Percentiles rank a stretch among this genome's conserved stretches.
Evolutionary conservation across 768 basidiomycete genomes (phyloP).

Genomic region (Suillus sp.): DNA sequence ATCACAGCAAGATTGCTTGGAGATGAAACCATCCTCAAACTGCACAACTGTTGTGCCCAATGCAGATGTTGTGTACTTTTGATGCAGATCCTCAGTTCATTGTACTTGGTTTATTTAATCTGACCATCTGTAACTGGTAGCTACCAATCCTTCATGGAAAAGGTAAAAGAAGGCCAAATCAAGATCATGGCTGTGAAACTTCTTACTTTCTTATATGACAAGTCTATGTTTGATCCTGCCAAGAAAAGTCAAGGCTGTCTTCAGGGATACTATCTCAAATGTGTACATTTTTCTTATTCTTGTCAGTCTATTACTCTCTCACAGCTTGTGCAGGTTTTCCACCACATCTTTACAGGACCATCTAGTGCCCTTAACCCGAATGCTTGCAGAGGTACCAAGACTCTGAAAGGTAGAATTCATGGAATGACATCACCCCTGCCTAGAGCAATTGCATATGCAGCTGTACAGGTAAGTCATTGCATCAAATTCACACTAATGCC

Average conservation of each 20-base stretch:
- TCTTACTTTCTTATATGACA: constrained; percentile 5
- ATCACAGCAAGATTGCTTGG: neutral
- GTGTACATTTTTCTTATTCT: neutral
- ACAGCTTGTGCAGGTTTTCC: neutral
- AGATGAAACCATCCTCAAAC: constrained; percentile 5
- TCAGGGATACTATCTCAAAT: neutral
- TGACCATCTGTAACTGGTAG: too few relatives aligned
- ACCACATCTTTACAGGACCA: constrained; percentile 10
- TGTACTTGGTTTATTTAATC: too few relatives aligned
- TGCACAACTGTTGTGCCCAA: constrained; percentile 7
- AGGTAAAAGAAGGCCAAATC: neutral
- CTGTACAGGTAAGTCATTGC: constrained; percentile 5
- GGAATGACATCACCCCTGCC: constrained; percentile 1
- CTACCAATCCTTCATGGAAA: constrained; percentile 6
- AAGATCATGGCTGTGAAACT: constrained; percentile 3
- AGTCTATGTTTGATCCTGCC: constrained; percentile 1
- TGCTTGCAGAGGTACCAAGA: neutral
- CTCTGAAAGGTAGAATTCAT: constrained; percentile 2
- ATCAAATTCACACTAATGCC: neutral
- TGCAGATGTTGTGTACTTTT: neutral
- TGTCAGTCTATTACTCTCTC: neutral
- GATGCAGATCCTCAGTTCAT: constrained; percentile 9
- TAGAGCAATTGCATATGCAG: constrained; percentile 6
- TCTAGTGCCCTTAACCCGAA: neutral
- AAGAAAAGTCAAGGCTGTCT: constrained; percentile 6